A percentile compares a stretch with the other conserved stretches of the same genome.
Conservation (phyloP, 2,329 filamentous ascomycete genomes). For the Fusarium sp. region DNA sequence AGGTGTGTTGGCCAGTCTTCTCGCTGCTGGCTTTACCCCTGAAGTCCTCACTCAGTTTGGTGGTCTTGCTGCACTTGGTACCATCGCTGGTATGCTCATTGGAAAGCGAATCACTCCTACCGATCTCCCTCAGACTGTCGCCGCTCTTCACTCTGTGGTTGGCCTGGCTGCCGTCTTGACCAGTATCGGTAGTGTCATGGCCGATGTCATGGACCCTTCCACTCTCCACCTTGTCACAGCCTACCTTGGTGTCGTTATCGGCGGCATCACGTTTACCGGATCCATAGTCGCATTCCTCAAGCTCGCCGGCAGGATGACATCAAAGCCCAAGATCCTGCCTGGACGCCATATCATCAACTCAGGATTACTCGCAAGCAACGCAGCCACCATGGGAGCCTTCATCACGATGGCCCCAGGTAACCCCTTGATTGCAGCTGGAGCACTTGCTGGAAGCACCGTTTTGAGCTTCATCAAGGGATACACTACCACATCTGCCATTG, state of each 20-base stretch:
- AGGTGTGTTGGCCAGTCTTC: constrained; percentile 83
- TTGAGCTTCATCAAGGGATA: constrained; percentile 87
- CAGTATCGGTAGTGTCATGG: constrained; percentile 86
- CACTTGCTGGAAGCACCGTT: constrained; percentile 77
- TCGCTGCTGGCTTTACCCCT: constrained; percentile 81
- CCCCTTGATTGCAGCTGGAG: constrained; percentile 80
- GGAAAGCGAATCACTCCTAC: constrained; percentile 89
- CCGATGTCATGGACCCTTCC: constrained; percentile 73
- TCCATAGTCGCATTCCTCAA: constrained; percentile 92
- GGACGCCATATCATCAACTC: constrained; percentile 81
- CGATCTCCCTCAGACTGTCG: constrained; percentile 87
- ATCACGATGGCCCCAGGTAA: constrained; percentile 82
- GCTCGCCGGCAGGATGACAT: constrained; percentile 83
- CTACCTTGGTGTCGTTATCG: constrained; percentile 87
- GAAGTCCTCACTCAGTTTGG: constrained; percentile 84
- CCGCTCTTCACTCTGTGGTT: constrained; percentile 88
- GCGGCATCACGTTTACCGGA: constrained; percentile 89
- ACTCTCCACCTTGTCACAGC: constrained; percentile 86
- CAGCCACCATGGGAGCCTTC: constrained; percentile 86
- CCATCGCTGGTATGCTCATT: constrained; percentile 75
- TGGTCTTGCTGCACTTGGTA: constrained; percentile 76
- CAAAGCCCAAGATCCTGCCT: constrained; percentile 75
- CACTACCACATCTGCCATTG: constrained; percentile 88
- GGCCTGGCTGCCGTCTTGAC: constrained; percentile 89
- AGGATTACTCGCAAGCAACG: constrained; percentile 77